Evolutionary conservation across 306 rosid species (phyloP).

Genomic region (Casuarina cunninghamiana): DNA sequence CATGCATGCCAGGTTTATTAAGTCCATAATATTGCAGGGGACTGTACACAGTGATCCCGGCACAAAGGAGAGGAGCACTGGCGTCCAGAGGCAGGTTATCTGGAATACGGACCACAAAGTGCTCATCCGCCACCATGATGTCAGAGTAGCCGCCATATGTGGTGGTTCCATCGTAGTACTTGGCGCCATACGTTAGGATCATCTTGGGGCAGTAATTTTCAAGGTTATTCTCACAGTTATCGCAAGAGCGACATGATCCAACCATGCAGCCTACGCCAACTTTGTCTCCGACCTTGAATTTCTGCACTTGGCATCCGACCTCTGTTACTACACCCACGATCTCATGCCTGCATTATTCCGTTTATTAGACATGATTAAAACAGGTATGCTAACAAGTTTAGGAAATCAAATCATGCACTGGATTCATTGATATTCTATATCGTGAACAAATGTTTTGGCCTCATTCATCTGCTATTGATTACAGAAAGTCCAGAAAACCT

Average conservation of each 20-base stretch:
- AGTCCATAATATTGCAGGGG: conserved; percentile 29
- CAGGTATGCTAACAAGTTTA: background rate
- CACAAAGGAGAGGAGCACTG: conserved; percentile 26
- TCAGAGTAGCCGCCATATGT: conserved; percentile 32
- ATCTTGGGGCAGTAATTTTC: conserved; percentile 26
- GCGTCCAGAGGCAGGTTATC: conserved; percentile 18
- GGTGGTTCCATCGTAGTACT: conserved; percentile 18
- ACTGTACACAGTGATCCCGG: conserved; percentile 32
- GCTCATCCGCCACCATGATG: conserved; percentile 29
- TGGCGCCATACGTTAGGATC: conserved; percentile 12
- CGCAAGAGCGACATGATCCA: conserved; percentile 27
- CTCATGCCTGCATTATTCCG: conserved; percentile 18
- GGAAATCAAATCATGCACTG: no score
- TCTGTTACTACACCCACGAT: conserved; percentile 23
- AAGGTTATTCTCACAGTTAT: conserved; percentile 14
- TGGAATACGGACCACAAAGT: conserved; percentile 25
- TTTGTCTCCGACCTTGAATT: conserved; percentile 27
- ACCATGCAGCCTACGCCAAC: conserved; percentile 30
- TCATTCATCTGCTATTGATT: no score
- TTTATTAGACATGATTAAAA: background rate
- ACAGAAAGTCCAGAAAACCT: no score
- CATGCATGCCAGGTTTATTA: conserved; percentile 26
- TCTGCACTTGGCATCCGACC: conserved; percentile 24
- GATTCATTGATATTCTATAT: background rate
- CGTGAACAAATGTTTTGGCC: background rate